These are phyloP conservation scores for Boletus vinaceobasis DNA, from an alignment of 768 basidiomycete genomes.

Conservation along the genomic window DNA sequence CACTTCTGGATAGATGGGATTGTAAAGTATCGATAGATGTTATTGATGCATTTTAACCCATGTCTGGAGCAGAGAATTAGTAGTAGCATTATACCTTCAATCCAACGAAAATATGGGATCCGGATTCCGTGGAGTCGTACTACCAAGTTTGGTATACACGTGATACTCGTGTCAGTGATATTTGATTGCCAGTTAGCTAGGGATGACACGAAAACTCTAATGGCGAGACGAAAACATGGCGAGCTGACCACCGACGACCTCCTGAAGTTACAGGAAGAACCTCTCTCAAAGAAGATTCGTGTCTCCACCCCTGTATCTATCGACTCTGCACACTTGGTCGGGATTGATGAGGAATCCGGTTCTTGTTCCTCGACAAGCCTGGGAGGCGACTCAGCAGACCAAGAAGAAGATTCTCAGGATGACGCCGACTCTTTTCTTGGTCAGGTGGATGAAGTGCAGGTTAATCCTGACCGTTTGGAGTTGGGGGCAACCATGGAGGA, in stretches of 20 bases:
- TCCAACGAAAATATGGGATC: no score
- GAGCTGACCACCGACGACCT: constrained; percentile 45
- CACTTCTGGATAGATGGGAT: neutral
- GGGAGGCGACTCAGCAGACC: constrained; percentile 15
- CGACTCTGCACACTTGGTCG: neutral
- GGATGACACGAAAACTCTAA: neutral
- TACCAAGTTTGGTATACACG: neutral
- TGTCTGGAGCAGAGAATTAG: neutral
- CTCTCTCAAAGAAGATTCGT: constrained; percentile 35
- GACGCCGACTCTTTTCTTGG: constrained; percentile 8
- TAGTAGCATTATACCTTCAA: neutral
- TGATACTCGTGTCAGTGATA: neutral
- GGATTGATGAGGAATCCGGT: neutral
- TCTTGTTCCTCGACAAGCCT: constrained; percentile 5
- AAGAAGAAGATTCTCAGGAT: constrained; percentile 19
- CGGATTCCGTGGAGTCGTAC: neutral
- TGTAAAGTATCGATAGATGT: neutral
- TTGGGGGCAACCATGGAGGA: constrained; percentile 7
- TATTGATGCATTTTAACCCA: neutral
- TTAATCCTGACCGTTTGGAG: neutral
- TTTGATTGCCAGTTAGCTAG: neutral
- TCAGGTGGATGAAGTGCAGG: neutral
- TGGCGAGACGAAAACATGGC: constrained; percentile 17
- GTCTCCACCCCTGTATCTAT: neutral
- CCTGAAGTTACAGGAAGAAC: constrained; percentile 44